These are phyloP conservation scores for Microascus cirrosus DNA, from an alignment of 2,329 filamentous ascomycete genomes.

Conservation along the genomic window DNA sequence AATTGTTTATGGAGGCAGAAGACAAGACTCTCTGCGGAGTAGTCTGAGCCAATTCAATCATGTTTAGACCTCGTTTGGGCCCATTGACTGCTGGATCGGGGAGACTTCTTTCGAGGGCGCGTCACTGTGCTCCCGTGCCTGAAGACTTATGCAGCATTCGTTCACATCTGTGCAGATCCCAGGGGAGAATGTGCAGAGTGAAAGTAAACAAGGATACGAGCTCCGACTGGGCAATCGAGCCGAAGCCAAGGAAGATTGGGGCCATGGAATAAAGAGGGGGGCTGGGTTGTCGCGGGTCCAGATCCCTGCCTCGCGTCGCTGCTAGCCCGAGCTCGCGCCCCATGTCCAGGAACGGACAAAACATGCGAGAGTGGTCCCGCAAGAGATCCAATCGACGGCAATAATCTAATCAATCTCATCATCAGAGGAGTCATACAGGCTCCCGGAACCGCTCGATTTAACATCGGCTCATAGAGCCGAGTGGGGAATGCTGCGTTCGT, in stretches of 20 bases:
- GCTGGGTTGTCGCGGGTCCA: background rate
- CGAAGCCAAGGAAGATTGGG: background rate
- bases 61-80: too few species aligned
- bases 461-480: background rate
- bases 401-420: slow-evolving; percentile 5
- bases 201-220: background rate
- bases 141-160: background rate
- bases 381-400: background rate
- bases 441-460: background rate
- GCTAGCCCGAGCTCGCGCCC: background rate
- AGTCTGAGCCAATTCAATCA: background rate
- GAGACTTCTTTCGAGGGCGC: too few species aligned
- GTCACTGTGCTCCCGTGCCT: background rate
- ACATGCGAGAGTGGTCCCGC: background rate
- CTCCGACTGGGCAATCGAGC: background rate
- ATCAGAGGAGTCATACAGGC: background rate
- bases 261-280: background rate
- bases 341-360: background rate
- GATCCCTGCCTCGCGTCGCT: background rate
- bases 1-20: background rate
- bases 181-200: background rate
- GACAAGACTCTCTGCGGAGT: background rate
- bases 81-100: too few species aligned
- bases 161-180: background rate
- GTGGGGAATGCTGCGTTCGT: background rate